Conservation (phyloP, 2,329 filamentous ascomycete genomes). For the Sordariomycetes sp. region DNA sequence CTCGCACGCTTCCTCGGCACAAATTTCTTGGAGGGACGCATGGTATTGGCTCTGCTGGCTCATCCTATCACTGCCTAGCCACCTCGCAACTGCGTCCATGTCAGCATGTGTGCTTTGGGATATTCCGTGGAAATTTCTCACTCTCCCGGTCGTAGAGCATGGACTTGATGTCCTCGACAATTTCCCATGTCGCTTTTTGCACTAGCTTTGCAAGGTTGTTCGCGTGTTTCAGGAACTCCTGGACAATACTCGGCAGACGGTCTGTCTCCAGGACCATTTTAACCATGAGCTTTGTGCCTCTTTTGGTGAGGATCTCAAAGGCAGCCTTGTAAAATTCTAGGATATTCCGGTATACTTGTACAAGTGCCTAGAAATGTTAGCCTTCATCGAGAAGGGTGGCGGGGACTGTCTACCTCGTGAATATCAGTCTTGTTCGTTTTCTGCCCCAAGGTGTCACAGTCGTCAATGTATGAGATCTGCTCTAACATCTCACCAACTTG, state of each 20-base stretch:
- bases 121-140: slow-evolving; percentile 7
- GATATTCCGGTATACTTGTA: slow-evolving; percentile 16
- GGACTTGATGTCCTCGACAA: slow-evolving; percentile 13
- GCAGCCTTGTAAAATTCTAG: slow-evolving; percentile 14
- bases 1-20: slow-evolving; percentile 9
- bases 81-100: not conserved
- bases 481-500: slow-evolving; percentile 16
- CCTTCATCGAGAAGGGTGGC: not conserved
- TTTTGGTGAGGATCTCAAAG: slow-evolving; percentile 13
- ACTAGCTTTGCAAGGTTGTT: slow-evolving; percentile 14
- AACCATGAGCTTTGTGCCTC: slow-evolving; percentile 11
- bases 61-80: not conserved
- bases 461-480: slow-evolving; percentile 17
- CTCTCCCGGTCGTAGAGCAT: slow-evolving; percentile 15
- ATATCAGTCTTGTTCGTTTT: slow-evolving; percentile 9
- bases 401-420: slow-evolving; percentile 6
- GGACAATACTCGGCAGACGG: slow-evolving; percentile 9
- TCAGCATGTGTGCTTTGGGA: not conserved
- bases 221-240: slow-evolving; percentile 15
- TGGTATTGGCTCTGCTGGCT: slow-evolving; percentile 7
- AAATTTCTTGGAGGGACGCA: slow-evolving; percentile 5
- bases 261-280: slow-evolving; percentile 13
- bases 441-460: slow-evolving; percentile 17
- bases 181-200: slow-evolving; percentile 13
- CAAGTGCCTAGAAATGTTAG: slow-evolving; percentile 11